Evolutionary conservation across 306 rosid species (phyloP).

Genomic region (Glycine soja): DNA sequence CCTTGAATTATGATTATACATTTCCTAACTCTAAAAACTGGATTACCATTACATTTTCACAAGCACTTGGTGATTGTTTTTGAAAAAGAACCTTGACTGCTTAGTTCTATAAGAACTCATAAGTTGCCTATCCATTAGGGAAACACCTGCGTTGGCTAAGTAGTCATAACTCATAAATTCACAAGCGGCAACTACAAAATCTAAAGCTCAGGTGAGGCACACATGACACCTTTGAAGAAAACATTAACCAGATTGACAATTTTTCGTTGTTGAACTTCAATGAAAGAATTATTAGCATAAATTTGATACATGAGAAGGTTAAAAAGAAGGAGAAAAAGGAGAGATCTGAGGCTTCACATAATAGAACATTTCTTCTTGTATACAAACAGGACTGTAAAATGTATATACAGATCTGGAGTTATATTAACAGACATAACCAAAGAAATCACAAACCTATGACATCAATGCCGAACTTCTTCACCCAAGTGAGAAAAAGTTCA

Average conservation of each 20-base stretch:
- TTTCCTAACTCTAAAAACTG: background rate
- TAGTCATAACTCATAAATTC: conserved; percentile 6
- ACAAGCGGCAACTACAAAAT: background rate
- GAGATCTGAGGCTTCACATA: conserved; percentile 33
- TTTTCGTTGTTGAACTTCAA: background rate
- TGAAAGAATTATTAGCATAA: conserved; percentile 11
- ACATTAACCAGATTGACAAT: background rate
- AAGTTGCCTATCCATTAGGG: background rate
- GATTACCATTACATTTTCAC: conserved; percentile 1
- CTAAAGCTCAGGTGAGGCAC: background rate
- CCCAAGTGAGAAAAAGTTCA: conserved; percentile 19
- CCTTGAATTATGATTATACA: conserved; percentile 7
- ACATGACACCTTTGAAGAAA: background rate
- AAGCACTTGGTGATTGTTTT: background rate
- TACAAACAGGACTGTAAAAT: background rate
- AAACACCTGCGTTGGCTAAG: background rate
- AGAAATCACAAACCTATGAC: conserved; percentile 1
- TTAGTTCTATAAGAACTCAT: background rate
- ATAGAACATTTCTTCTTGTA: conserved; percentile 8
- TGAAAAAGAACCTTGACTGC: conserved; percentile 16
- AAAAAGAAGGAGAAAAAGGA: background rate
- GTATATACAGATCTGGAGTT: conserved; percentile 43
- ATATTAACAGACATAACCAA: background rate
- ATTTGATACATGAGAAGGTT: background rate
- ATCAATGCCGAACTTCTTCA: conserved; percentile 15